Base-by-base conservation (phyloP, 2,329 filamentous ascomycete genomes). In the Colletotrichum lupini region DNA sequence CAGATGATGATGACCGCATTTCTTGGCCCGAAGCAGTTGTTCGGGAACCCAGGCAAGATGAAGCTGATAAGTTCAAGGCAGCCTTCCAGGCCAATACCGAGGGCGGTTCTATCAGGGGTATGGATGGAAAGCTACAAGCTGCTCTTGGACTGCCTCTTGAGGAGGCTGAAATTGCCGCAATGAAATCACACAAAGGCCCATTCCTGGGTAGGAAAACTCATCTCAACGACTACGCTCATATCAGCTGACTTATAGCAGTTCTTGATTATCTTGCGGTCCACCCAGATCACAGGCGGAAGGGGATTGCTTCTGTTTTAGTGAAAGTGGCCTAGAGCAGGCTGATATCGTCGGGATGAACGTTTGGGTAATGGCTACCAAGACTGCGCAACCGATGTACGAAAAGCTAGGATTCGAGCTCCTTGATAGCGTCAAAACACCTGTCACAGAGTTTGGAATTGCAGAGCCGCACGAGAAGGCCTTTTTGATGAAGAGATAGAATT, bases 321-420 rank as follows among this genome's bases (percentile, higher is more conserved):
- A 49, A n/a, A 4, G n/a, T n/a, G 42, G 42, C 3, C 3, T 69
- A 16, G 67, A 65, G 2, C 32, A 65, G 14, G 60, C 60, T 4
- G 32, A 65, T 37, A 37, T 49, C 6, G 60, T 52, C 4, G 32
- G 14, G 30, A 65, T 69, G 12, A 69, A 69, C 24, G 26, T 65
- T 8, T 69, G 32, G 52, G 67, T 58, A 5, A 58, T 65, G 59
- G 32, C 67, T 8, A 69, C 67, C 0, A 37, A 42, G 35, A 35
- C 32, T 8, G 67, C 59, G 2, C 67, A 65, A 32, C 49, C 46
- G 1, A 57, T 65, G 60, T 69, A 65, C 16, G 60, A 69, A 19
- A 69, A 58, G 28, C 37, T 69, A 4, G 67, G 60, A 1, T 69
- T 69, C 22, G 37, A 69, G 22, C 67, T 56, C 32, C 19, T 69